phyloP scores from a whole-genome alignment of 1,284 basidiomycete genomes.

The Sanghuangporus sanghuang region DNA sequence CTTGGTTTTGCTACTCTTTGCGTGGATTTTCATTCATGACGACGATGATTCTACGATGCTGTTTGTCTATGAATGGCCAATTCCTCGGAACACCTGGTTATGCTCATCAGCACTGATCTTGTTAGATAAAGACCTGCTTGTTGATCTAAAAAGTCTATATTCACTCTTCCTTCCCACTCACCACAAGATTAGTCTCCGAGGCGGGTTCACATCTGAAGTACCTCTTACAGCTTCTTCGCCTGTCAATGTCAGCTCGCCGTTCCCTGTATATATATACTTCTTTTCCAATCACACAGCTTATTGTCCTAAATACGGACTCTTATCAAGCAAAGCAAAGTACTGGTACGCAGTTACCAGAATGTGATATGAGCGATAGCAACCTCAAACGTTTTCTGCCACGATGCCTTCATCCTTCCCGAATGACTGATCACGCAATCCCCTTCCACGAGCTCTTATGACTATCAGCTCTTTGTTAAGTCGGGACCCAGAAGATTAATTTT shows the following conservation, averaged over 20 bases:
- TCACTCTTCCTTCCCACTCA: not conserved
- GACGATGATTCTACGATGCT: slow-evolving; percentile 27
- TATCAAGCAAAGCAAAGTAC: no score
- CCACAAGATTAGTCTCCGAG: not conserved
- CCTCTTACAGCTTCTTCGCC: not conserved
- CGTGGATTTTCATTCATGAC: no score
- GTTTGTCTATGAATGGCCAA: slow-evolving; percentile 47
- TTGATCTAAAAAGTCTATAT: slow-evolving; percentile 37
- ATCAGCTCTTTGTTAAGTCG: no score
- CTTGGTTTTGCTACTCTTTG: no score
- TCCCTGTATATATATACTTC: not conserved
- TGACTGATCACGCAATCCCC: not conserved
- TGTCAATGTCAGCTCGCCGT: not conserved
- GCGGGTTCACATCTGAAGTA: not conserved
- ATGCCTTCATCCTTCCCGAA: not conserved
- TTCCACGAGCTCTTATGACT: not conserved
- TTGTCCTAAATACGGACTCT: not conserved
- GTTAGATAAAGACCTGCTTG: slow-evolving; percentile 44
- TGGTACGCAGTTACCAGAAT: no score
- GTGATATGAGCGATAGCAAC: not conserved
- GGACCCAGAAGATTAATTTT: no score
- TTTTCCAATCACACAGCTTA: not conserved
- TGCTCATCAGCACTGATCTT: slow-evolving; percentile 42
- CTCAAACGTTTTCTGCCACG: not conserved
- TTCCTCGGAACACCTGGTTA: slow-evolving; percentile 40